Evolutionary conservation across 176 grass and related monocot genomes (phyloP).

Genomic region (Aegilops longissima): DNA sequence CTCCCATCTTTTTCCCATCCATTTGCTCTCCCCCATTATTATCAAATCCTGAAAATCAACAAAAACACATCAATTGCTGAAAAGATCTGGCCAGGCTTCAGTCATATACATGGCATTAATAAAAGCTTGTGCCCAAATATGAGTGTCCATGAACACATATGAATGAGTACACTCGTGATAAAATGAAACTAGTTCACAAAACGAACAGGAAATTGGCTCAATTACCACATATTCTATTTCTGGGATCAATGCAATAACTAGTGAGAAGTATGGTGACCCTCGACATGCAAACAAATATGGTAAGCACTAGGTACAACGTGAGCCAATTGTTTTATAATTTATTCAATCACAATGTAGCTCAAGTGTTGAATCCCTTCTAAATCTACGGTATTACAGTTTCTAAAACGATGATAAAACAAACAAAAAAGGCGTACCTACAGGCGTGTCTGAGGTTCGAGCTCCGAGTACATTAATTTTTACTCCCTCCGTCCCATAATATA

Average conservation of each 20-base stretch:
- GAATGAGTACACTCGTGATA: not conserved
- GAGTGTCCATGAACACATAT: not conserved
- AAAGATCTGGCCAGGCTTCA: not conserved
- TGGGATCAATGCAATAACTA: not conserved
- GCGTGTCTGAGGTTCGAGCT: too few species aligned
- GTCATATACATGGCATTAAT: not conserved
- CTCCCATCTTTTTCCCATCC: constrained; percentile 84
- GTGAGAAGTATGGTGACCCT: not conserved
- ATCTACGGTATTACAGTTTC: not conserved
- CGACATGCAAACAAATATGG: not conserved
- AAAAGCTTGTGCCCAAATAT: not conserved
- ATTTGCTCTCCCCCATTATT: constrained; percentile 79
- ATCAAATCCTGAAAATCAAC: constrained; percentile 32
- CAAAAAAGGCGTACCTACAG: too few species aligned
- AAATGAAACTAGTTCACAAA: constrained; percentile 9
- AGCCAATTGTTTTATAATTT: not conserved
- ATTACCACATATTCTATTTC: not conserved
- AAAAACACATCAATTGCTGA: constrained; percentile 21
- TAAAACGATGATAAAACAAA: not conserved
- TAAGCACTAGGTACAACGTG: not conserved
- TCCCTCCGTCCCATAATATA: too few species aligned
- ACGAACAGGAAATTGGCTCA: not conserved
- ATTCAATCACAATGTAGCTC: not conserved
- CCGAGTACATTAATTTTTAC: too few species aligned
- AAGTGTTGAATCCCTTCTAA: not conserved